These are phyloP conservation scores for Acanthochlamys bracteata DNA, from an alignment of 106 monocot species.

Conservation along the genomic window DNA sequence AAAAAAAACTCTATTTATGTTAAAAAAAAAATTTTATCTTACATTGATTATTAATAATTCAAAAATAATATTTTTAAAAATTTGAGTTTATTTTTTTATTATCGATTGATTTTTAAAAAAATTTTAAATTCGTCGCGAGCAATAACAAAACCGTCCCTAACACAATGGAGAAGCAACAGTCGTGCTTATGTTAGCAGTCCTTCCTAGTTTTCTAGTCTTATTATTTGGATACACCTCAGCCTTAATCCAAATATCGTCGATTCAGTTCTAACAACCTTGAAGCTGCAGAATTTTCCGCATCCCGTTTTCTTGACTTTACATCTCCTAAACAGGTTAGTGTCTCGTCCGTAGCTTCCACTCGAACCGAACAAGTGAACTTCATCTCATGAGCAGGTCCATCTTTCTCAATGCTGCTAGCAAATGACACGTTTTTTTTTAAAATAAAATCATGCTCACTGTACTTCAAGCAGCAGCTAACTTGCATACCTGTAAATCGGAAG, in stretches of 20 bases:
- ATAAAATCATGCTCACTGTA: not conserved
- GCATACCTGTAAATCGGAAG: slow-evolving; percentile 6
- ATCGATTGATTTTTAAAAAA: too few species aligned
- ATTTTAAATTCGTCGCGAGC: too few species aligned
- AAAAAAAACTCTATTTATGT: too few species aligned
- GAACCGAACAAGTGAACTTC: slow-evolving; percentile 40
- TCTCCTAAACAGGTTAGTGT: slow-evolving; percentile 16
- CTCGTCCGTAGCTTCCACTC: slow-evolving; percentile 8
- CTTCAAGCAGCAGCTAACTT: not conserved
- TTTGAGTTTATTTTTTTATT: too few species aligned
- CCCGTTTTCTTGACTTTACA: slow-evolving; percentile 22
- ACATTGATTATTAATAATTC: too few species aligned
- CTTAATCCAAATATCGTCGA: slow-evolving; percentile 40
- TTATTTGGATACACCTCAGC: slow-evolving; percentile 37
- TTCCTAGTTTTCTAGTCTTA: not conserved
- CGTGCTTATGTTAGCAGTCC: too few species aligned
- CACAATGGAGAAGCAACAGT: too few species aligned
- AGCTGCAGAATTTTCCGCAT: slow-evolving; percentile 48
- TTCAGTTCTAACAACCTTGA: slow-evolving; percentile 29
- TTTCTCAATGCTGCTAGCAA: slow-evolving; percentile 3
- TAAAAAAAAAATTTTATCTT: too few species aligned
- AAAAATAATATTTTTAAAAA: too few species aligned
- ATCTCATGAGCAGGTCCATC: slow-evolving; percentile 34
- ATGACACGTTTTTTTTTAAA: not conserved
- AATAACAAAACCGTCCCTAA: too few species aligned